Base-by-base conservation (phyloP, 177 flowering plant genomes). In the Tripterygium wilfordii region DNA sequence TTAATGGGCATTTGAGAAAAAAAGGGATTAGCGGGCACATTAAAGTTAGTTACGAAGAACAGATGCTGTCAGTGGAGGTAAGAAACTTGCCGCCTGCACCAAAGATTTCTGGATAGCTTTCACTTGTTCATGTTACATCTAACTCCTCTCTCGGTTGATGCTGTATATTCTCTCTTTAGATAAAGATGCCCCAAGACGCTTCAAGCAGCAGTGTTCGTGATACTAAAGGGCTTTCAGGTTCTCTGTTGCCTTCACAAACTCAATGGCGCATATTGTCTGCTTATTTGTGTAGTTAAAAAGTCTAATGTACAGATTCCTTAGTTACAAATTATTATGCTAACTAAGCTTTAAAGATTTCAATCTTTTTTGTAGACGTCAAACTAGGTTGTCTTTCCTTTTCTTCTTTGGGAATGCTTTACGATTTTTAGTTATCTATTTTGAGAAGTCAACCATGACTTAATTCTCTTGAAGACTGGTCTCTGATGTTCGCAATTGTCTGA, bases 151-250 rank as follows among this genome's bases (percentile, higher is more conserved):
- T n/a, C n/a, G n/a, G n/a, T n/a, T 9, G 24, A 13, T 14, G 24
- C 7, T 35, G 22, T 35, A 29, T 31, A 12, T 16, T 45, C 28
- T 44, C 55, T 54, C 14, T 48, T n/a, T 40, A 88, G 98, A 94
- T 92, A 20, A 82, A 71, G 63, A 92, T 85, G 98, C 96, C 96
- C 12, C 98, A 88, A 56, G 98, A 92, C 74, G 78, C 94, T 45
- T 83, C 96, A 53, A 75, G 63, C 43, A 68, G 61, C 37, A 51
- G 59, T 59, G 91, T 92, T 53, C 89, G 80, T 51, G 96, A 92
- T 49, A 92, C 96, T 18, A 73, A 88, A 58, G 96, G 96, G 40
- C 96, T 92, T 54, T 92, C 98, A 79, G 96, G 89, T 82, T 51
- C 58, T 30, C 14, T 50, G 4, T 18, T 9, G 13, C 20, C 12